phyloP scores from a whole-genome alignment of 257 asterid species.

The Scutellaria baicalensis region DNA sequence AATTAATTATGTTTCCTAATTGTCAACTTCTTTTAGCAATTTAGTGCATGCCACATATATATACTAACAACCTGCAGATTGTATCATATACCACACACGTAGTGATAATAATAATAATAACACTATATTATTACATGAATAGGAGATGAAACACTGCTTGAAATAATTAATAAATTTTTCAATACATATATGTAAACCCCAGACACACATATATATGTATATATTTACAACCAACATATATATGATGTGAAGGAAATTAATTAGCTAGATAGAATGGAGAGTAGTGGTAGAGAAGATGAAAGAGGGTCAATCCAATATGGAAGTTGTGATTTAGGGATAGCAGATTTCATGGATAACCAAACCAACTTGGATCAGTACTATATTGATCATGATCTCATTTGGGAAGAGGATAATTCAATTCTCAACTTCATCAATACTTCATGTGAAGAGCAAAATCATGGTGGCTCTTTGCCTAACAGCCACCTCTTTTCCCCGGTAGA shows the following conservation, averaged over 20 bases:
- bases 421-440: constrained; percentile 12
- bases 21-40: no score
- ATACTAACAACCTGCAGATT: no score
- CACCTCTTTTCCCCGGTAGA: constrained; percentile 3
- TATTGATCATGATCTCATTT: constrained; percentile 30
- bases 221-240: background rate
- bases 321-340: constrained; percentile 23
- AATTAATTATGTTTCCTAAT: no score
- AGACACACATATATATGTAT: background rate
- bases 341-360: constrained; percentile 46
- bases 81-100: no score
- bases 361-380: constrained; percentile 39
- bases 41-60: no score
- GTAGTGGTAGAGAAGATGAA: background rate
- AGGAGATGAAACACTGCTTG: no score
- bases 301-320: constrained; percentile 5
- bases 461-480: background rate
- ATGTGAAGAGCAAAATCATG: constrained; percentile 13
- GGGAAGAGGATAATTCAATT: constrained; percentile 32
- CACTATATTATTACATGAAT: no score
- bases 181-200: no score
- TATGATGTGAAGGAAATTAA: background rate
- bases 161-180: no score
- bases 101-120: no score
- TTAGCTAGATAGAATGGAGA: constrained; percentile 32